Conservation (phyloP, 129 eudicot species). For the Solidago caesia region DNA sequence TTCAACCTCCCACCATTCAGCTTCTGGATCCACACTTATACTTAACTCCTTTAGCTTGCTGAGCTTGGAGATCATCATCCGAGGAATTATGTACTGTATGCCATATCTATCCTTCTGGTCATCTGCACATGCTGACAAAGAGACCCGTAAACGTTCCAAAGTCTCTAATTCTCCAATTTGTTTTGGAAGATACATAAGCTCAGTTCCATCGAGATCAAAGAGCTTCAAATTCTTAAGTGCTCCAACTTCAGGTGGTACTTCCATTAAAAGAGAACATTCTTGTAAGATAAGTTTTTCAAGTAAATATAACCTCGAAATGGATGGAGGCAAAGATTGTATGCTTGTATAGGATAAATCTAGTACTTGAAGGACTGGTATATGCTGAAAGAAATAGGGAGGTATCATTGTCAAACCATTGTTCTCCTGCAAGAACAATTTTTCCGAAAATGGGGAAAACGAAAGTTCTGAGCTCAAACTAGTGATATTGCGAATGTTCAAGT, state of each 20-base stretch:
- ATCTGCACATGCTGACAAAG: constrained; percentile 30
- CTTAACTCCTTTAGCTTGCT: constrained; percentile 32
- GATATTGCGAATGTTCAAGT: constrained; percentile 15
- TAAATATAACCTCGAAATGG: constrained; percentile 26
- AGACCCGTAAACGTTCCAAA: constrained; percentile 25
- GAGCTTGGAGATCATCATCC: constrained; percentile 29
- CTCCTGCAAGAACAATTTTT: constrained; percentile 25
- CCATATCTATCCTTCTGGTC: constrained; percentile 9
- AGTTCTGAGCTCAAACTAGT: constrained; percentile 17
- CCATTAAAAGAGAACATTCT: constrained; percentile 28
- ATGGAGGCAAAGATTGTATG: constrained; percentile 34
- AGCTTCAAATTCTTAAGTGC: constrained; percentile 30
- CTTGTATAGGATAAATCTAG: constrained; percentile 34
- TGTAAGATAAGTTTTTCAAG: constrained; percentile 25
- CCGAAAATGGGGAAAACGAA: constrained; percentile 3
- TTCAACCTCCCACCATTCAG: constrained; percentile 34
- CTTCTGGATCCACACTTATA: constrained; percentile 32
- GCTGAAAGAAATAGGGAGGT: constrained; percentile 28
- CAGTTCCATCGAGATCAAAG: constrained; percentile 40
- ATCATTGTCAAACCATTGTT: constrained; percentile 10
- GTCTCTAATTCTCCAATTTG: constrained; percentile 20
- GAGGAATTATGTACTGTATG: constrained; percentile 23
- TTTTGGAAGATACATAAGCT: constrained; percentile 34
- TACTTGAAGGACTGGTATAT: constrained; percentile 21
- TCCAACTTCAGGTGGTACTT: constrained; percentile 36